phyloP scores from a whole-genome alignment of 2,329 filamentous ascomycete genomes.

The Stylonectria norvegica region DNA sequence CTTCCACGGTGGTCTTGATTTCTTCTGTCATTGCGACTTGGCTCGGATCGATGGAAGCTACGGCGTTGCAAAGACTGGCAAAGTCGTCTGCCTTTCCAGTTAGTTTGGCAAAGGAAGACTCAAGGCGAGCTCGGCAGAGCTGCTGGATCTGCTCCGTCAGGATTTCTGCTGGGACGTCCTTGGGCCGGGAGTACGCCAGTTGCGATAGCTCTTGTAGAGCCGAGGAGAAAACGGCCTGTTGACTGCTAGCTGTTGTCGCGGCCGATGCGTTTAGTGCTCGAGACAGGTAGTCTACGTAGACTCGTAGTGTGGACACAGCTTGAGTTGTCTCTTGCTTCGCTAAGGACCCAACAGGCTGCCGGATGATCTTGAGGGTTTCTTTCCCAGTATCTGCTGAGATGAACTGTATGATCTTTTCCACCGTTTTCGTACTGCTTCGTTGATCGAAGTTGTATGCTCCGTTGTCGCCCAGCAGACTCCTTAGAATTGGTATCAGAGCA shows the following conservation, averaged over 20 bases:
- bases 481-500: constrained; percentile 59
- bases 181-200: constrained; percentile 52
- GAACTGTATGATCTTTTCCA: constrained; percentile 68
- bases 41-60: constrained; percentile 51
- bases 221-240: constrained; percentile 31
- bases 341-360: constrained; percentile 38
- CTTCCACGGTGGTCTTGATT: constrained; percentile 49
- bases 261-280: constrained; percentile 44
- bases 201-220: constrained; percentile 52
- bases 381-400: constrained; percentile 56
- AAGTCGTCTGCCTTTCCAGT: constrained; percentile 53
- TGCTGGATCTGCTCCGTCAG: constrained; percentile 52
- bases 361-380: constrained; percentile 46
- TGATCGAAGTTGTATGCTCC: constrained; percentile 81
- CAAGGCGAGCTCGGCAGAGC: constrained; percentile 54
- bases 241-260: constrained; percentile 26
- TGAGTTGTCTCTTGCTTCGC: constrained; percentile 25
- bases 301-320: constrained; percentile 38
- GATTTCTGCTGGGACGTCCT: constrained; percentile 38
- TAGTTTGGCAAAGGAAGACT: constrained; percentile 56
- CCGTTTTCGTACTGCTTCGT: constrained; percentile 77
- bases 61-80: constrained; percentile 50
- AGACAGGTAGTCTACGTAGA: constrained; percentile 53
- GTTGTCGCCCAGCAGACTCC: constrained; percentile 64
- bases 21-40: constrained; percentile 55